Base-by-base conservation (phyloP, 2,329 filamentous ascomycete genomes). In the Botrytis paeoniae region DNA sequence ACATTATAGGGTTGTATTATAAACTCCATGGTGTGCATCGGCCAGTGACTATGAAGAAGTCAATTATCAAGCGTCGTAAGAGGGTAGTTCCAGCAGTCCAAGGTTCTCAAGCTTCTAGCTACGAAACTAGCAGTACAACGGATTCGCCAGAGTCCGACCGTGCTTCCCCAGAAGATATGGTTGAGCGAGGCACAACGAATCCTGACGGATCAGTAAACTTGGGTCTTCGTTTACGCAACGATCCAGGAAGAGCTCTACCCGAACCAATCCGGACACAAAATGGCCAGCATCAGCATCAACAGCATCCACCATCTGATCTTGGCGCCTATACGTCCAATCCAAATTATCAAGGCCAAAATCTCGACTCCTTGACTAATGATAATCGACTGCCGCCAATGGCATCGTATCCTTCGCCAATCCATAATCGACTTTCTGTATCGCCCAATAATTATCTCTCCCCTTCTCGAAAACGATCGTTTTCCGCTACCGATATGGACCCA, bases 31-130 rank as follows among this genome's bases (percentile, higher is more conserved):
- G 95, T 71, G 91, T 94, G 43, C 95, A 98, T 82, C 89, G 96
- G 60, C 96, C 96, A 0, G 93, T 96, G 8, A 94, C 94, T n/a
- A 98, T 99, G 96, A 99, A 98, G 83, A 98, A 98, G 82, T 92
- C 94, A 4, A 93, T 97, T 39, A 99, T 99, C 82, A 98, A 99
- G 83, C 89, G 96, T 75, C 88, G 96, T 74, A 98, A 98, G 86
- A 91, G 96, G 73, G 94, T 98, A 9, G 95, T 98, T 61, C 95
- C 95, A 29, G 94, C 93, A 29, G 84, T 87, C 66, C 86, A 85
- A 29, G 82, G 82, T 4, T 77, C 78, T 1, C 83, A 84, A 70
- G 80, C 80, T 39, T 78, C 86, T 66, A 81, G 84, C 63, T 84
- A 86, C 51, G 88, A 89, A 45, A 85, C 82, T 10, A 83, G 84